A percentile compares a stretch with the other conserved stretches of the same genome.
phyloP scores from a whole-genome alignment of 306 rosid genomes.

The Medicago arabica region DNA sequence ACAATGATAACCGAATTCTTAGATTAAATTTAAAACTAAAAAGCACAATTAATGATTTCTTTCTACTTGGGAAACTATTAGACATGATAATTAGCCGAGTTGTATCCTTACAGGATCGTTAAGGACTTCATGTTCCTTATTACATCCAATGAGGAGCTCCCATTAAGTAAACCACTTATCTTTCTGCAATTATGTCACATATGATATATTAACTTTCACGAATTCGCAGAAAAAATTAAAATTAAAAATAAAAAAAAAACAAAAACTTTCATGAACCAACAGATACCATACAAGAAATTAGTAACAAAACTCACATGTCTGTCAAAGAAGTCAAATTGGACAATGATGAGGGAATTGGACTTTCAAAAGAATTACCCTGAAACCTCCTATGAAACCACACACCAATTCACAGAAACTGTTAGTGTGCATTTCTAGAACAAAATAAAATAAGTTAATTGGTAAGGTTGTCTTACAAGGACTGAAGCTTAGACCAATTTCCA shows the following conservation, averaged over 20 bases:
- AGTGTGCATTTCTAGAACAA: slow-evolving; percentile 1
- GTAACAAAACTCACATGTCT: slow-evolving; percentile 64
- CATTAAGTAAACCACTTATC: slow-evolving; percentile 70
- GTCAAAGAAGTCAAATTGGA: slow-evolving; percentile 69
- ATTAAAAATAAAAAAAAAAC: too few species aligned
- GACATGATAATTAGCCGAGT: slow-evolving; percentile 19
- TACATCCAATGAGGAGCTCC: slow-evolving; percentile 74
- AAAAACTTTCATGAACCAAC: slow-evolving; percentile 24
- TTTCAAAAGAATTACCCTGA: slow-evolving; percentile 80
- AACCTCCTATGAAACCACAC: slow-evolving; percentile 59
- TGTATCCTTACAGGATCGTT: slow-evolving; percentile 56
- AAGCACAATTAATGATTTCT: background rate
- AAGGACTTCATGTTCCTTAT: slow-evolving; percentile 71
- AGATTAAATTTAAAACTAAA: slow-evolving; percentile 28
- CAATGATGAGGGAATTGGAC: slow-evolving; percentile 69
- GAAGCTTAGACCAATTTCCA: slow-evolving; percentile 71
- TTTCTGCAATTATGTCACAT: slow-evolving; percentile 50
- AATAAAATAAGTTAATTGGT: background rate
- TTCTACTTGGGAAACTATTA: slow-evolving; percentile 6
- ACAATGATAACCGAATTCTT: slow-evolving; percentile 32
- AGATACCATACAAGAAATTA: background rate
- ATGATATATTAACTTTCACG: slow-evolving; percentile 41
- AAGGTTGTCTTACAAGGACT: slow-evolving; percentile 60
- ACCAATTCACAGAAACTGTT: slow-evolving; percentile 15
- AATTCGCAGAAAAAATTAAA: background rate